Base-by-base conservation (phyloP, 2,329 filamentous ascomycete species). In the Neophaeococcomyces mojaviensis region DNA sequence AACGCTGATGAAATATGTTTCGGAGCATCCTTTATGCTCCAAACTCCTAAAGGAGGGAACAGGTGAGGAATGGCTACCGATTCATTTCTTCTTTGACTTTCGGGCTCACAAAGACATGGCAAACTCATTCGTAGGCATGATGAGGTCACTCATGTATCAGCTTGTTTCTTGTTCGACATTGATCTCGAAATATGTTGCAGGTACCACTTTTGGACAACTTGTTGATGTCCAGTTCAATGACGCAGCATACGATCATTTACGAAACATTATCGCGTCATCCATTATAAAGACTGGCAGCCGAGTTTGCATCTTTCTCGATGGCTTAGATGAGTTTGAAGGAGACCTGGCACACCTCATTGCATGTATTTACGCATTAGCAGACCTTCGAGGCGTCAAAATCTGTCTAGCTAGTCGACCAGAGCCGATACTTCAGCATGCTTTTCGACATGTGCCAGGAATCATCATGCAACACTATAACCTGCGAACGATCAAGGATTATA, bases 1-100 rank as follows among this genome's bases (percentile, higher is more conserved):
- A 4, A 69, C 65, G 2, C 46, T 70, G 24, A 54, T 70, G 39
- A 56, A 55, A 30, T 58, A 61, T 15, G 31, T 53, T 5, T 20
- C 35, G 6, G 6, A 38, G 35, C 35, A 38, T 15, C 35, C 15
- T 37, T 51, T 19, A 5, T 38, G 35, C 7, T 6, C 7, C 12
- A n/a, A 20, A 7, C 13, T 7, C 15, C 24, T 38, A 6, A 38
- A 20, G 35, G 24, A 10, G n/a, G 35, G 18, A 20, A 18, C 35
- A 9, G 35, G 35, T n/a, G 5, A 38, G 6, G 5, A 38, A 38
- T 38, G 35, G 35, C n/a, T 20, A 20, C 24, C 18, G 35, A 38
- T 15, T n/a, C n/a, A n/a, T n/a, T n/a, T n/a, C n/a, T n/a, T n/a
- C n/a, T n/a, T n/a, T n/a, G n/a, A n/a, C n/a, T 38, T 38, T n/a